Conservation (phyloP, 495 filamentous ascomycete genomes). For the Venustampulla echinocandica region DNA sequence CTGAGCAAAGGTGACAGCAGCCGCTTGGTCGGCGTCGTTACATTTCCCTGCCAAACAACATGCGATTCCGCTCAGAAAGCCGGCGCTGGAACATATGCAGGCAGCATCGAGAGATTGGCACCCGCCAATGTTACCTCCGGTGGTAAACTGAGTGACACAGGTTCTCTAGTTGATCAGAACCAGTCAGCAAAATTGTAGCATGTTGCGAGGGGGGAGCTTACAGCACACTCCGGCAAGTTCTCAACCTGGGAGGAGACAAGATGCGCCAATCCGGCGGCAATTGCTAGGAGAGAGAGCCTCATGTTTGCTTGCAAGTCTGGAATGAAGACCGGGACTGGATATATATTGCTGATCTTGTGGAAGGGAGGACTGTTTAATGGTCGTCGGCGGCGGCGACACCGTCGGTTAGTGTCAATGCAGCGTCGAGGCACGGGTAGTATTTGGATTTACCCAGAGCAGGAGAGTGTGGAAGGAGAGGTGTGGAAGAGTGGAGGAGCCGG, state of each 20-base stretch:
- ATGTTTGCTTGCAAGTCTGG: too few species aligned
- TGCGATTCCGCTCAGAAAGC: conserved; percentile 52
- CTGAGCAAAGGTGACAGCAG: conserved; percentile 25
- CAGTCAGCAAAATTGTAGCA: background rate
- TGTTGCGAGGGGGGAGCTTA: conserved; percentile 23
- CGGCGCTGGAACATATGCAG: conserved; percentile 58
- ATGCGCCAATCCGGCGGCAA: conserved; percentile 20
- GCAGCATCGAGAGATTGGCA: conserved; percentile 48
- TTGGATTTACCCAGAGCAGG: too few species aligned
- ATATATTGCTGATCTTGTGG: too few species aligned
- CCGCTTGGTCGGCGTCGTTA: conserved; percentile 40
- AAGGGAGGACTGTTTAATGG: too few species aligned
- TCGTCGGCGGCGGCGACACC: too few species aligned
- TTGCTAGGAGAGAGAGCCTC: conserved; percentile 30
- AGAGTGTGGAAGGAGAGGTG: too few species aligned
- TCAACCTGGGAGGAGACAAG: conserved; percentile 11
- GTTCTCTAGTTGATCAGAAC: conserved; percentile 31
- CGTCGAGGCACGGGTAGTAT: too few species aligned
- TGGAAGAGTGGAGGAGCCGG: too few species aligned
- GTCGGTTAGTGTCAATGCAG: too few species aligned
- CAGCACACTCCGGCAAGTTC: conserved; percentile 46
- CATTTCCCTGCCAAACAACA: conserved; percentile 60
- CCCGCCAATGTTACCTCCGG: conserved; percentile 32
- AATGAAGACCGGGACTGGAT: too few species aligned
- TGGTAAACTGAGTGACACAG: conserved; percentile 44